phyloP scores from a whole-genome alignment of 305 asterid species.

The Solanum hybrid region DNA sequence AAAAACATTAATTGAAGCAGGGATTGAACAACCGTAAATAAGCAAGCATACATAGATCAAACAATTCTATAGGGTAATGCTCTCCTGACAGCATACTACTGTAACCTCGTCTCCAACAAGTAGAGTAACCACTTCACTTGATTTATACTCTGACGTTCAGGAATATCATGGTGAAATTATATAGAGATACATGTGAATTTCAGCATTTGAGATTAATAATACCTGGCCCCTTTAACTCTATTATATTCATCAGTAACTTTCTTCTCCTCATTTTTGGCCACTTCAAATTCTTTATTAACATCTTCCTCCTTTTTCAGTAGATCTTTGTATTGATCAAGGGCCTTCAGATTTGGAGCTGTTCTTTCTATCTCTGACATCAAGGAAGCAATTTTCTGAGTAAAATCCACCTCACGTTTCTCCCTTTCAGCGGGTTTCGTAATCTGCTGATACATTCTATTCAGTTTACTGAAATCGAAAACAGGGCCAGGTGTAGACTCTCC shows the following conservation, averaged over 20 bases:
- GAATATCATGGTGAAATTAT: background rate
- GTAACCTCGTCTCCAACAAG: background rate
- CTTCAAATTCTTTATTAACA: conserved; percentile 82
- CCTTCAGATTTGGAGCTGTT: conserved; percentile 93
- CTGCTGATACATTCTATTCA: conserved; percentile 69
- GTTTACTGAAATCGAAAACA: conserved; percentile 61
- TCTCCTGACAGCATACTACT: background rate
- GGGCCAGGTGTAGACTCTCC: conserved; percentile 43
- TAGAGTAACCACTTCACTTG: background rate
- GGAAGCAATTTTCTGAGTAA: conserved; percentile 60
- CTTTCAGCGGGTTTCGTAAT: conserved; percentile 65
- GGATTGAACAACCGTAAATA: background rate
- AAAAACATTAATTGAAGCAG: background rate
- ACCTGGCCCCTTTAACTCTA: conserved; percentile 67
- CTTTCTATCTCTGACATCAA: conserved; percentile 75
- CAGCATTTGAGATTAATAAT: conserved; percentile 2
- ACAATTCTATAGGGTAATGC: background rate
- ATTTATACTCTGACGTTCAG: background rate
- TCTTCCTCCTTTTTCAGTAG: conserved; percentile 71
- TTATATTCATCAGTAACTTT: conserved; percentile 62
- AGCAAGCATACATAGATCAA: background rate
- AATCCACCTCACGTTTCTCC: conserved; percentile 86
- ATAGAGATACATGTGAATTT: background rate
- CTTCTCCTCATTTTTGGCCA: conserved; percentile 81
- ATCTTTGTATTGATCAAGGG: conserved; percentile 90